Percentiles rank a stretch among this genome's conserved stretches.
These are phyloP conservation scores for Ilyonectria mors-panacis DNA, from an alignment of 2,329 filamentous ascomycete genomes.

Conservation along the genomic window DNA sequence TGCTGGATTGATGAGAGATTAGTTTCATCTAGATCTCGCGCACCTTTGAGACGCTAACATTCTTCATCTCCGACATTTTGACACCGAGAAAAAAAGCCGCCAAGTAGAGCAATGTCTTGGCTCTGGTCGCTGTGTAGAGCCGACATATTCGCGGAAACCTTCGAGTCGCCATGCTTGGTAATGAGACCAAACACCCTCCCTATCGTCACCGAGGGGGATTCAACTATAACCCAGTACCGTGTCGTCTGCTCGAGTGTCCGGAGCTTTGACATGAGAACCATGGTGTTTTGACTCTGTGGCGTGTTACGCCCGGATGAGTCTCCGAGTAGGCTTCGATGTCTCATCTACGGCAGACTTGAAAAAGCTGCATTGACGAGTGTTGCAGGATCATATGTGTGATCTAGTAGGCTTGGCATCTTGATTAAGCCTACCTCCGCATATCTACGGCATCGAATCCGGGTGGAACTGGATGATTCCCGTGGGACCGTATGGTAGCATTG, in stretches of 20 bases:
- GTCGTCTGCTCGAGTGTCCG: no score
- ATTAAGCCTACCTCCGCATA: background rate
- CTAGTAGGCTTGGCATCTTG: background rate
- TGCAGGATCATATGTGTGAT: background rate
- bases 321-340: background rate
- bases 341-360: background rate
- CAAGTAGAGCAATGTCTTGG: background rate
- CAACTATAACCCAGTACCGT: background rate
- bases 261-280: background rate
- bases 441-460: background rate
- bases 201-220: background rate
- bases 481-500: background rate
- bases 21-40: conserved; percentile 8
- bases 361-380: background rate
- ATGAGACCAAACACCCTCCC: background rate
- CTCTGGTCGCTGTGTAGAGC: background rate
- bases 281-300: background rate
- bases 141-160: background rate
- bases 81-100: background rate
- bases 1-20: conserved; percentile 24
- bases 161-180: background rate
- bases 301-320: background rate
- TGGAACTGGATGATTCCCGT: background rate
- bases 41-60: conserved; percentile 32
- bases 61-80: conserved; percentile 25